Conservation (phyloP, 2,329 filamentous ascomycete species). For the Exophiala sp. region DNA sequence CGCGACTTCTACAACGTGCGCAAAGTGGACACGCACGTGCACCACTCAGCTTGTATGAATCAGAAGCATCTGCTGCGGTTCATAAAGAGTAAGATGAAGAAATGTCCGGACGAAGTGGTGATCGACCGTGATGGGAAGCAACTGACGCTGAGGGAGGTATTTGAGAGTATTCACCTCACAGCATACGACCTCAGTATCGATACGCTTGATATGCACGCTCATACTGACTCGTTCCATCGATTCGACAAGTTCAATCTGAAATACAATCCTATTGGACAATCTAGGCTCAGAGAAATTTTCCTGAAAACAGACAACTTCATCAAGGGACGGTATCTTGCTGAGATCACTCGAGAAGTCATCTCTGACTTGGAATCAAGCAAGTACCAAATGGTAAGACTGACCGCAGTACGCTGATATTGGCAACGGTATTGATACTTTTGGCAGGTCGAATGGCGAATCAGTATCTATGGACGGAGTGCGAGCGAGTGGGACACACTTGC, state of each 20-base stretch:
- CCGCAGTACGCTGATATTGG: neutral
- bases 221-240: constrained; percentile 95
- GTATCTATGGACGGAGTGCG: constrained; percentile 86
- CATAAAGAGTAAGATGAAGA: constrained; percentile 99
- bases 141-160: constrained; percentile 86
- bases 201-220: constrained; percentile 98
- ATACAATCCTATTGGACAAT: constrained; percentile 96
- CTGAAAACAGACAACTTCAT: constrained; percentile 98
- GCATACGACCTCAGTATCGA: constrained; percentile 98
- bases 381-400: constrained; percentile 76
- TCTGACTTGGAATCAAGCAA: constrained; percentile 97
- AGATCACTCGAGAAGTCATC: constrained; percentile 98
- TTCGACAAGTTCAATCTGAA: constrained; percentile 99
- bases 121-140: constrained; percentile 89
- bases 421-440: constrained; percentile 4
- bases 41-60: constrained; percentile 99
- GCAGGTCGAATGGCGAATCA: constrained; percentile 89
- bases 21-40: constrained; percentile 98
- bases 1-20: constrained; percentile 98
- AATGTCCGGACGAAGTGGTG: constrained; percentile 89
- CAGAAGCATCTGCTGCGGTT: constrained; percentile 97
- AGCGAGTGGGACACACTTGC: constrained; percentile 98
- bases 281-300: constrained; percentile 93
- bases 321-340: constrained; percentile 88
- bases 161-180: constrained; percentile 94